Conservation (phyloP, 495 filamentous ascomycete species). For the Chaetomium fimeti region DNA sequence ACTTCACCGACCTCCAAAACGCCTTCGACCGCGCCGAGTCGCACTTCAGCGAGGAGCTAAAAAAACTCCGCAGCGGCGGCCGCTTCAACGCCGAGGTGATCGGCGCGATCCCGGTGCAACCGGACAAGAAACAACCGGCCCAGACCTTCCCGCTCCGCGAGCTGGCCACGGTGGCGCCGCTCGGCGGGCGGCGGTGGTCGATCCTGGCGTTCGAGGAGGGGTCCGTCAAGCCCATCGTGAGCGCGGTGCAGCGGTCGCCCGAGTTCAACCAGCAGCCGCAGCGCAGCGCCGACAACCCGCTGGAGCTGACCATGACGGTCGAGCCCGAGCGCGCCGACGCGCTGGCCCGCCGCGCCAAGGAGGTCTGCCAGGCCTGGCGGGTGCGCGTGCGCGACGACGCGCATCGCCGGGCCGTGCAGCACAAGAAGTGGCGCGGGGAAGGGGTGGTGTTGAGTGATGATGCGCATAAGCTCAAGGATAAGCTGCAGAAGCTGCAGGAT, state of each 20-base stretch:
- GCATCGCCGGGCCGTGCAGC: constrained; percentile 61
- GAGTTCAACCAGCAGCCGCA: constrained; percentile 72
- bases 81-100: constrained; percentile 67
- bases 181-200: constrained; percentile 63
- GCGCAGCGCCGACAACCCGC: constrained; percentile 61
- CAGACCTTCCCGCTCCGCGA: constrained; percentile 60
- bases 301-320: constrained; percentile 69
- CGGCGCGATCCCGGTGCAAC: constrained; percentile 61
- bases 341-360: constrained; percentile 57
- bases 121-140: constrained; percentile 49
- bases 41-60: constrained; percentile 61
- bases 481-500: constrained; percentile 74
- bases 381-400: constrained; percentile 55
- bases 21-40: constrained; percentile 58
- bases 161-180: constrained; percentile 73
- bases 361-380: constrained; percentile 58
- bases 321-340: constrained; percentile 62
- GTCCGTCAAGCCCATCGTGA: constrained; percentile 69
- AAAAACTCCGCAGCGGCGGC: constrained; percentile 57
- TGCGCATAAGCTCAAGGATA: constrained; percentile 60
- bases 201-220: constrained; percentile 56
- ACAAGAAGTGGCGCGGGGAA: constrained; percentile 62
- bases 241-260: constrained; percentile 63
- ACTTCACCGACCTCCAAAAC: constrained; percentile 62
- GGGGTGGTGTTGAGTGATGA: constrained; percentile 63